phyloP scores from a whole-genome alignment of 1,284 basidiomycete species.

The Schizophyllum amplum region DNA sequence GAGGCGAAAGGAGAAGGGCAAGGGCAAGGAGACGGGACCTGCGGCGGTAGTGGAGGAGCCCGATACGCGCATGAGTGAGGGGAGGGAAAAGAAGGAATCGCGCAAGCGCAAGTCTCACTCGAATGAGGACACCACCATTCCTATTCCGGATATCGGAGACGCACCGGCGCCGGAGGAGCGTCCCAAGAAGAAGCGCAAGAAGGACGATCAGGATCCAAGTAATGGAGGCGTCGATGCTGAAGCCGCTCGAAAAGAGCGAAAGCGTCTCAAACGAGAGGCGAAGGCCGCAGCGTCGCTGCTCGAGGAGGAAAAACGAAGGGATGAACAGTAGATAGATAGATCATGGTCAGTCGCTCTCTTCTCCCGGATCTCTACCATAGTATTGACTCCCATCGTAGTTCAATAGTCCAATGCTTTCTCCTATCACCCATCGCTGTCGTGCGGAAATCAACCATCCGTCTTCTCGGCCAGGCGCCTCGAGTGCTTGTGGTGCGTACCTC shows the following conservation, averaged over 20 bases:
- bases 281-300: not conserved
- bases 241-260: not conserved
- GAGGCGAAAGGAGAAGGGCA: conserved; percentile 10
- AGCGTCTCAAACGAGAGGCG: not conserved
- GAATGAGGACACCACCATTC: too few relatives aligned
- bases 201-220: not conserved
- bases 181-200: not conserved
- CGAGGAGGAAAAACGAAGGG: conserved; percentile 2
- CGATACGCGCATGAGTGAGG: not conserved
- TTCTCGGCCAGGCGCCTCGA: not conserved
- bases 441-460: too few relatives aligned
- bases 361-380: too few relatives aligned
- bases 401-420: too few relatives aligned
- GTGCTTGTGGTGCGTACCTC: too few relatives aligned
- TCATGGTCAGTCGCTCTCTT: too few relatives aligned
- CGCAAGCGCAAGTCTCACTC: not conserved
- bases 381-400: too few relatives aligned
- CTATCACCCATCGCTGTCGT: too few relatives aligned
- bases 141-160: too few relatives aligned
- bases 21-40: conserved; percentile 13
- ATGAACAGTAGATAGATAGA: too few relatives aligned
- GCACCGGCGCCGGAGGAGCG: too few relatives aligned
- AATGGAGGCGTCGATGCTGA: not conserved
- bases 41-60: not conserved
- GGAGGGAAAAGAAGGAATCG: not conserved